Base-by-base conservation (phyloP, 2,329 filamentous ascomycete genomes). In the Aphanocladium album region DNA sequence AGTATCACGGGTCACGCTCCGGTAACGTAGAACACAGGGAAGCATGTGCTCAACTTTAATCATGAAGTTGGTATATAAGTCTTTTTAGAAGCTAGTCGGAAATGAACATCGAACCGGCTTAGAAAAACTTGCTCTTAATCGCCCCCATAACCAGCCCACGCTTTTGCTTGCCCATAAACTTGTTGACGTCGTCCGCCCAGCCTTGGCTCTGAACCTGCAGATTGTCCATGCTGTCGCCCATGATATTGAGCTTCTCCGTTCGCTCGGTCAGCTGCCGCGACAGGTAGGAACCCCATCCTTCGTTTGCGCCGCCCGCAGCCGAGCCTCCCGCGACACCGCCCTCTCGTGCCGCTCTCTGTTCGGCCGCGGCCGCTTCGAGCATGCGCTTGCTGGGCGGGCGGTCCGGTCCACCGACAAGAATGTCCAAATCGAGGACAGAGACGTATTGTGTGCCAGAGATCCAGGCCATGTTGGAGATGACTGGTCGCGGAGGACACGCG, bases 391-490 rank as follows among this genome's bases (percentile, higher is more conserved):
- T 95, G 1, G 91, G 88, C 3, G 93, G 95, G 2, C 95, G 85
- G 69, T 95, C 89, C 1, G 92, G 88, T 0, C 93, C 93, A 55
- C 93, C 91, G 62, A 99, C 95, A 1, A 99, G 79, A 2, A 96
- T 76, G 69, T 98, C 95, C 69, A 99, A 86, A 68, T 99, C 95
- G 2, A 87, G 81, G 0, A 91, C 89, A 1, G 91, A 91, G 50
- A 99, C 83, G 67, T 96, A 89, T 73, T 97, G 93, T 1, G 93
- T 98, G 4, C 95, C 95, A 0, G 92, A 89, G 57, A 99, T 91
- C 95, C 95, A 99, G 75, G 98, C 92, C 41, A 99, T 76, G 68
- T 96, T 96, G 21, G 90, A 96, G 62, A 99, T 99, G 0, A 92
- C 96, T 1, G 95, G 95, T 2, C 95, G 86, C 14, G 91, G 82